phyloP scores from a whole-genome alignment of 176 grass and related monocot species.

The Oryza brachyantha region DNA sequence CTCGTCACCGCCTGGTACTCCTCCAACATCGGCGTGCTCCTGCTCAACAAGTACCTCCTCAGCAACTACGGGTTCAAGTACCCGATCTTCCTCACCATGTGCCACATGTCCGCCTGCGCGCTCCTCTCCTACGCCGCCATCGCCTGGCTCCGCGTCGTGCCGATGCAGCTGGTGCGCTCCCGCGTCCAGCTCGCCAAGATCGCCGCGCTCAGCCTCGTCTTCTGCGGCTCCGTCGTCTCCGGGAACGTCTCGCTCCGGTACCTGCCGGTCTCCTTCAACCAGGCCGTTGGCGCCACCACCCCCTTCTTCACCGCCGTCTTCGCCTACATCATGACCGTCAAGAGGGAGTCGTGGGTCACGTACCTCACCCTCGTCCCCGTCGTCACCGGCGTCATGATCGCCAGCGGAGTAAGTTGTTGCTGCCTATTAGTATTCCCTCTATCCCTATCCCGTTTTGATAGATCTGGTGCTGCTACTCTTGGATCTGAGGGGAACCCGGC shows the following conservation, averaged over 20 bases:
- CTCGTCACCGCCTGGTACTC: constrained; percentile 86
- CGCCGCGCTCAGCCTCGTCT: constrained; percentile 73
- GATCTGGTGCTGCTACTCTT: constrained; percentile 37
- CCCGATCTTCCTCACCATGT: constrained; percentile 99
- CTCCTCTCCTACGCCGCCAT: constrained; percentile 85
- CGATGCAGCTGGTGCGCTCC: constrained; percentile 67
- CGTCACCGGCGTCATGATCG: constrained; percentile 75
- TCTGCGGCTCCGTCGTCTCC: constrained; percentile 77
- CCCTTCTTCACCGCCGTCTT: constrained; percentile 84
- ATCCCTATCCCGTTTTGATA: constrained; percentile 14
- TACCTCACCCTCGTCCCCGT: constrained; percentile 78
- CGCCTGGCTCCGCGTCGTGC: constrained; percentile 77
- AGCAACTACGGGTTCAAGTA: constrained; percentile 99
- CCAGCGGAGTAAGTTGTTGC: constrained; percentile 62
- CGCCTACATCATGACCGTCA: constrained; percentile 66
- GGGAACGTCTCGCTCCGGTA: constrained; percentile 76
- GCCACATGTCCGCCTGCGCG: constrained; percentile 94
- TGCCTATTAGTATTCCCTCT: background rate
- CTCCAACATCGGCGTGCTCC: constrained; percentile 96
- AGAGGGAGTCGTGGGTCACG: constrained; percentile 69
- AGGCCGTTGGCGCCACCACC: constrained; percentile 78
- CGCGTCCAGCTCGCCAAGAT: constrained; percentile 67
- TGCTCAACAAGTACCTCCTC: constrained; percentile 98
- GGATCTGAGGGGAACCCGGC: constrained; percentile 36
- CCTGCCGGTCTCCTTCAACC: constrained; percentile 81